Evolutionary conservation across 495 filamentous ascomycete species (phyloP).

Genomic region (Sporormia fimetaria): DNA sequence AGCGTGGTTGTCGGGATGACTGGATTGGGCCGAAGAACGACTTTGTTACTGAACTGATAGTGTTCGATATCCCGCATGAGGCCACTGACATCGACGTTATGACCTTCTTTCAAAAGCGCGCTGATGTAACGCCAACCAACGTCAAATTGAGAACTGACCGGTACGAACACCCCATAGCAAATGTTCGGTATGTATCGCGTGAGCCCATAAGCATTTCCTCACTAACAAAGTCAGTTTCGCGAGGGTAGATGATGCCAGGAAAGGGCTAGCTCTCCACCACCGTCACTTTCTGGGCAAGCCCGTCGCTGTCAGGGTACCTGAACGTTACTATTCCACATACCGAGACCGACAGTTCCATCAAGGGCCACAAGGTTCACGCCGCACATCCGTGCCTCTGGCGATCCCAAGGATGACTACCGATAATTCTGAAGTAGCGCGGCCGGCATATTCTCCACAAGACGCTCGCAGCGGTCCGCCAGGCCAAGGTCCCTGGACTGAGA

Average conservation of each 20-base stretch:
- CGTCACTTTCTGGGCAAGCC: neutral
- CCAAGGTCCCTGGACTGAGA: neutral
- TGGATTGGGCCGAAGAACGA: conserved; percentile 17
- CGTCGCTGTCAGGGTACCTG: neutral
- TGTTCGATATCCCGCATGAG: neutral
- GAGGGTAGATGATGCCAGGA: conserved; percentile 1
- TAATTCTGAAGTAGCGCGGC: neutral
- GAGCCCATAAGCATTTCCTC: neutral
- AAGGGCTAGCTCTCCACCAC: conserved; percentile 1
- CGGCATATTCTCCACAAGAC: conserved; percentile 22
- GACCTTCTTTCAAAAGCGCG: conserved; percentile 1
- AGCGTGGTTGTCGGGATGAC: conserved; percentile 6
- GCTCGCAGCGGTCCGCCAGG: conserved; percentile 11
- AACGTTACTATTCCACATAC: conserved; percentile 1
- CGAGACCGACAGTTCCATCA: conserved; percentile 1
- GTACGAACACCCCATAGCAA: conserved; percentile 2
- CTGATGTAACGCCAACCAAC: neutral
- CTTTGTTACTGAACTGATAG: conserved; percentile 4
- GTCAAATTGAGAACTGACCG: conserved; percentile 1
- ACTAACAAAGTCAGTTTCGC: conserved; percentile 4
- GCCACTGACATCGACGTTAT: neutral
- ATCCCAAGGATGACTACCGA: too few species aligned
- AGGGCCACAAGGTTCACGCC: neutral
- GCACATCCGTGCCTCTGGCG: too few species aligned
- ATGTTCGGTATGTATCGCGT: conserved; percentile 6